Evolutionary conservation across 768 basidiomycete genomes (phyloP).

Genomic region (Amanita exitialis): DNA sequence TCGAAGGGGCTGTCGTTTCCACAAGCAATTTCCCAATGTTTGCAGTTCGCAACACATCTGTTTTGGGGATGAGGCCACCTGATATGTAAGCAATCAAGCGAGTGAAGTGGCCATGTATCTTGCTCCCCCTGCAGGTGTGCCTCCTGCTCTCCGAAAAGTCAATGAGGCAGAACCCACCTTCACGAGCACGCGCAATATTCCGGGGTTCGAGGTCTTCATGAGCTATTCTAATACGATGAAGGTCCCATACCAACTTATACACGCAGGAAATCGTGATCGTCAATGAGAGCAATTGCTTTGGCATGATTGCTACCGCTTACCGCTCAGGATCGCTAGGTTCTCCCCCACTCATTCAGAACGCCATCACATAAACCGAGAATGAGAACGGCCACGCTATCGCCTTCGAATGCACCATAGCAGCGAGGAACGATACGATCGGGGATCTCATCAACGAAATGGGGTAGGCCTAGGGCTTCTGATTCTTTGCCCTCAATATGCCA

Average conservation of each 20-base stretch:
- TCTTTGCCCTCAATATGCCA: too few relatives aligned
- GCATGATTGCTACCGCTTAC: constrained; percentile 9
- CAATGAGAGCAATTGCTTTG: constrained; percentile 3
- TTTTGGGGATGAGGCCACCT: constrained; percentile 6
- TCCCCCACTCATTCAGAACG: constrained; percentile 11
- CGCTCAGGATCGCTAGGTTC: constrained; percentile 10
- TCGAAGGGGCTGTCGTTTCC: constrained; percentile 8
- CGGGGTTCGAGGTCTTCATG: constrained; percentile 14
- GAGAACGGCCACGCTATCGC: constrained; percentile 10
- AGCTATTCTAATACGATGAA: constrained; percentile 12
- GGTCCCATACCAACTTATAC: constrained; percentile 11
- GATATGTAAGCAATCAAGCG: constrained; percentile 3
- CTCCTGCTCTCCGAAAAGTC: too few relatives aligned
- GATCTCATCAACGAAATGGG: too few relatives aligned
- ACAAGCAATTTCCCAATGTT: constrained; percentile 14
- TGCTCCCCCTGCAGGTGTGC: constrained; percentile 9
- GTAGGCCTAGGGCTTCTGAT: too few relatives aligned
- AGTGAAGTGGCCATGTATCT: constrained; percentile 2
- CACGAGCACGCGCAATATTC: constrained; percentile 11
- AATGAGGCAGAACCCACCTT: constrained; percentile 11
- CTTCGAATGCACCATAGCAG: constrained; percentile 13
- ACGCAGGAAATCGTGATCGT: constrained; percentile 11
- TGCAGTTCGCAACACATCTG: constrained; percentile 12
- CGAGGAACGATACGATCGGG: too few relatives aligned
- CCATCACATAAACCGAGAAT: constrained; percentile 14